phyloP scores from a whole-genome alignment of 371 early-diverging fungal species.

The Mucor indicus region DNA sequence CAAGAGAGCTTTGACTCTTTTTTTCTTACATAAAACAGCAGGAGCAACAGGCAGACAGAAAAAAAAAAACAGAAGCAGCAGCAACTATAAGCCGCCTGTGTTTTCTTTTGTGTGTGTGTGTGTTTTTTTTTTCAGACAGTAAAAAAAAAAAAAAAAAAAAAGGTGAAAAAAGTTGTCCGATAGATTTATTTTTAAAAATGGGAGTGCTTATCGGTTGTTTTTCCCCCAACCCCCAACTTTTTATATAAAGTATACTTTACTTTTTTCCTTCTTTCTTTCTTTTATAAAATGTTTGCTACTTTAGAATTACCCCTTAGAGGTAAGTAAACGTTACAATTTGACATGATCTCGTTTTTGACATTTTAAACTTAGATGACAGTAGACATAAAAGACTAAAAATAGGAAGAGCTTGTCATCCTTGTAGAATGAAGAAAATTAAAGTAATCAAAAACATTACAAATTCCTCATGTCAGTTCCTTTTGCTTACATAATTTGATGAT shows the following conservation, averaged over 20 bases:
- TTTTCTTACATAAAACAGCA: too few relatives aligned
- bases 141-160: too few relatives aligned
- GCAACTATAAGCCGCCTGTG: too few relatives aligned
- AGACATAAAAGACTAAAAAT: slow-evolving; percentile 47
- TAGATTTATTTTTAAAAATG: too few relatives aligned
- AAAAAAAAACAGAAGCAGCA: too few relatives aligned
- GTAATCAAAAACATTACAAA: slow-evolving; percentile 13
- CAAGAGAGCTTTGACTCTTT: too few relatives aligned
- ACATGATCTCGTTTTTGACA: background rate
- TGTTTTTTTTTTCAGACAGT: too few relatives aligned
- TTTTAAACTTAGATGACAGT: slow-evolving; percentile 36
- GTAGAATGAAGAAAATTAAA: slow-evolving; percentile 51
- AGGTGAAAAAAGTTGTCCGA: too few relatives aligned
- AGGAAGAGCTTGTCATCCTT: slow-evolving; percentile 46
- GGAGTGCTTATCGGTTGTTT: too few relatives aligned
- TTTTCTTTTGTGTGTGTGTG: too few relatives aligned
- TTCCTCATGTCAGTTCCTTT: background rate
- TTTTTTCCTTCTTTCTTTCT: background rate
- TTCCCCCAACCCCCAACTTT: too few relatives aligned
- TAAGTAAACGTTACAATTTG: slow-evolving; percentile 4
- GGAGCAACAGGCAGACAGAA: too few relatives aligned
- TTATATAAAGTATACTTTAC: background rate
- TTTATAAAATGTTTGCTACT: slow-evolving; percentile 38
- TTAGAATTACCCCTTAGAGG: slow-evolving; percentile 44
- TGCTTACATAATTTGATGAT: background rate